Conservation (phyloP, 192 early-diverging fungal species). For the Backusella parvicylindrica region DNA sequence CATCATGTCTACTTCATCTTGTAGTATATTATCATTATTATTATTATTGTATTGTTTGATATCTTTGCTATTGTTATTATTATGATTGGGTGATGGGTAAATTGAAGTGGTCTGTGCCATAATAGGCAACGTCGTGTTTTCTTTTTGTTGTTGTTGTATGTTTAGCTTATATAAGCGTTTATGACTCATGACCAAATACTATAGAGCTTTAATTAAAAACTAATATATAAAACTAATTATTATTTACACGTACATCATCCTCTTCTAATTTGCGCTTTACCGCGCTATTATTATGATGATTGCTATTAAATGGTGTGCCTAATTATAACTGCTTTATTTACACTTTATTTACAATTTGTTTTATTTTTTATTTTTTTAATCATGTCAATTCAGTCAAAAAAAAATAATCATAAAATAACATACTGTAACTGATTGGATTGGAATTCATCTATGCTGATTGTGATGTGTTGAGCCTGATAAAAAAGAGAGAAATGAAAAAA, state of each 20-base stretch:
- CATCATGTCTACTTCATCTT: background rate
- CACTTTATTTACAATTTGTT: background rate
- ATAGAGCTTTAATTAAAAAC: background rate
- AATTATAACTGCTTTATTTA: background rate
- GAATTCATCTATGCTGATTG: background rate
- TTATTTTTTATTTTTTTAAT: no score
- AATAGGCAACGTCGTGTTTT: background rate
- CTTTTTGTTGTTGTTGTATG: background rate
- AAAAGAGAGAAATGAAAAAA: background rate
- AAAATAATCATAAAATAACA: background rate
- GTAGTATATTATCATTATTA: background rate
- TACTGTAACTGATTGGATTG: background rate
- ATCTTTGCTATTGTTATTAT: background rate
- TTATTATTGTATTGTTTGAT: background rate
- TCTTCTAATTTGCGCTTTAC: constrained; percentile 2
- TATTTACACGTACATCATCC: background rate
- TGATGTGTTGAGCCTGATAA: background rate
- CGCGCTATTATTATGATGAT: background rate
- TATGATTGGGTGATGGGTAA: background rate
- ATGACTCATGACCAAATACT: background rate
- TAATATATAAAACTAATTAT: background rate
- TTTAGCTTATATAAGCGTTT: background rate
- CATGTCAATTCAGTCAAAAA: background rate
- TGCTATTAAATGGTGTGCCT: background rate
- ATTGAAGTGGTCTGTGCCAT: background rate